Evolutionary conservation across 345 rosid genomes (phyloP), one percentile per base, ranked within the genome.

Genomic region (Streptanthus diversifolius): DNA sequence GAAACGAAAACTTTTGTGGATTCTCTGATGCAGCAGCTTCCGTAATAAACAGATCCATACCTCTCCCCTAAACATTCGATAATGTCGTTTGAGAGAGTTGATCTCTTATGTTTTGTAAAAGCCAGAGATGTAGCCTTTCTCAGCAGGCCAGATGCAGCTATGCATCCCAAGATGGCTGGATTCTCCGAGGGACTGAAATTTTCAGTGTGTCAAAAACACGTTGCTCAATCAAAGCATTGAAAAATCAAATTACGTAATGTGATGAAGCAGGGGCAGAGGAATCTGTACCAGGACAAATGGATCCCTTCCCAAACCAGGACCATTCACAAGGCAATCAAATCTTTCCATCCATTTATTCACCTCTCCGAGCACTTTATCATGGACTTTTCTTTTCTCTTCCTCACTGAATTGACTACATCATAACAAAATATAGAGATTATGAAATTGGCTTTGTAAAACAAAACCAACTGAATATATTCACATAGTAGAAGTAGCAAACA

Each of bases 261-360:
- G 48, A 60, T 40, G 53, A 62, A 68, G 55, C 54, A 29, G 30
- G 25, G 25, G 19, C 11, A 8, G 14, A 72, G 63, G 29, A 80
- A 71, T 35, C 29, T 75, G 30, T 52, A 93, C 97, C 85, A 91
- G 82, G 41, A 95, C 91, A 77, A 85, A 95, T 2, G 93, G 88
- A 66, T 95, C 97, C 79, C 97, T 88, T 76, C 99, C 99, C 64
- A 95, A 93, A 66, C 99, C 99, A 63, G 99, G 99, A 63, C 99
- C 99, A 71, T 90, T 83, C 1, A 91, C 92, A 75, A 95, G 86
- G 56, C 95, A 95, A 86, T 95, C 99, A 84, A 95, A 91, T 80
- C 96, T 87, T 72, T 86, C 88, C 87, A 91, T 87, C 99, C 99
- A 95, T 69, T 85, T 89, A 79, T 81, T 83, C 37, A 91, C 84